Evolutionary conservation across 2,329 filamentous ascomycete genomes (phyloP).

Genomic region (Sarocladiaceae sp.): DNA sequence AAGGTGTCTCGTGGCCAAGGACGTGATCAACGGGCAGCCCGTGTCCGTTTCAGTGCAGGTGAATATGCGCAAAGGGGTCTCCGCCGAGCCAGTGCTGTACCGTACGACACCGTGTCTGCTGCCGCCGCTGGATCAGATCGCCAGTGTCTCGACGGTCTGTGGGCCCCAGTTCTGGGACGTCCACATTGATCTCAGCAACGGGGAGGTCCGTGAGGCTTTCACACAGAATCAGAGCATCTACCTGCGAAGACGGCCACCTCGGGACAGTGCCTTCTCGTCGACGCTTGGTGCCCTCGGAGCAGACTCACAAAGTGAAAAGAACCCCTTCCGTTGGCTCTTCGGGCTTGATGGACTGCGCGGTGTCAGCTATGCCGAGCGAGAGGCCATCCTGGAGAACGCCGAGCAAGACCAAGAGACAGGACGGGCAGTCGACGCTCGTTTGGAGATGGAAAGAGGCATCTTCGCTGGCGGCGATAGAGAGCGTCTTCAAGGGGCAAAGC

Average conservation of each 20-base stretch:
- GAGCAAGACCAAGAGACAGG: slow-evolving; percentile 41
- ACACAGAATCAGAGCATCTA: slow-evolving; percentile 66
- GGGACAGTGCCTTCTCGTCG: slow-evolving; percentile 66
- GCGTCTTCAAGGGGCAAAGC: slow-evolving; percentile 14
- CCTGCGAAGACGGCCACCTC: slow-evolving; percentile 65
- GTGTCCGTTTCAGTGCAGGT: slow-evolving; percentile 70
- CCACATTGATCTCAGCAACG: slow-evolving; percentile 68
- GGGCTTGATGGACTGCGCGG: slow-evolving; percentile 48
- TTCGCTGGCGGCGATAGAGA: slow-evolving; percentile 36
- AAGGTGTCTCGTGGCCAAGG: slow-evolving; percentile 81
- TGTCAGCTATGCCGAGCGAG: slow-evolving; percentile 63
- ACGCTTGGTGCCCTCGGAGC: slow-evolving; percentile 69
- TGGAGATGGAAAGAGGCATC: slow-evolving; percentile 57
- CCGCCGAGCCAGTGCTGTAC: slow-evolving; percentile 32
- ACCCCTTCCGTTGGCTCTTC: slow-evolving; percentile 72
- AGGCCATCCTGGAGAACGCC: slow-evolving; percentile 52
- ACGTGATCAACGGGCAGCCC: slow-evolving; percentile 78
- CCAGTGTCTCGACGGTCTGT: slow-evolving; percentile 54
- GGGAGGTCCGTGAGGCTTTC: slow-evolving; percentile 58
- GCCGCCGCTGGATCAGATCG: slow-evolving; percentile 61
- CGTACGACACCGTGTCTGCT: slow-evolving; percentile 56
- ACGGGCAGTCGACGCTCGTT: slow-evolving; percentile 63
- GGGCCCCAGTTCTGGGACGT: slow-evolving; percentile 75
- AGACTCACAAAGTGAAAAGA: slow-evolving; percentile 12
- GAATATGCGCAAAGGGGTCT: slow-evolving; percentile 42